These are phyloP conservation scores for Kingdonia uniflora DNA, from an alignment of 164 flowering plant species.

Conservation along the genomic window DNA sequence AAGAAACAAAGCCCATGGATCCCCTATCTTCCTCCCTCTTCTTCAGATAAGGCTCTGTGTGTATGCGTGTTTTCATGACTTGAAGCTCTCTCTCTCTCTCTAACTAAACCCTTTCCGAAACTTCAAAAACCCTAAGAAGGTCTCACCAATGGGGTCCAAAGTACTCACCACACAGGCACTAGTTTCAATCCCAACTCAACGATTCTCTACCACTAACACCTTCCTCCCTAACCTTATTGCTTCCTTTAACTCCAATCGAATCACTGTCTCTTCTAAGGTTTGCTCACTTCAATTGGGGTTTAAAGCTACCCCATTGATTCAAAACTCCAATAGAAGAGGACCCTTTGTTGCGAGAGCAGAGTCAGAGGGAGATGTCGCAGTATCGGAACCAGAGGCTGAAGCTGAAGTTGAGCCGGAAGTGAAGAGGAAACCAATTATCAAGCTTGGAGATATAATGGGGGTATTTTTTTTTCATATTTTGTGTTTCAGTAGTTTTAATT, in stretches of 20 bases:
- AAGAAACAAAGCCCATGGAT: too few species aligned
- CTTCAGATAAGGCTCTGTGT: too few species aligned
- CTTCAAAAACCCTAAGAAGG: too few species aligned
- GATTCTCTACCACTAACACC: conserved; percentile 10
- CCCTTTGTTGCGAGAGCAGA: conserved; percentile 45
- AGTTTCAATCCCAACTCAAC: conserved; percentile 23
- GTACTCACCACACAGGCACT: conserved; percentile 29
- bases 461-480: conserved; percentile 20
- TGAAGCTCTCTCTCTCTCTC: too few species aligned
- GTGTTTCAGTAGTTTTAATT: neutral
- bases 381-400: conserved; percentile 6
- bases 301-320: neutral
- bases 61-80: too few species aligned
- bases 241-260: conserved; percentile 11
- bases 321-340: neutral
- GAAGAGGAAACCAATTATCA: conserved; percentile 44
- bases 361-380: conserved; percentile 14
- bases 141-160: too few species aligned
- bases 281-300: conserved; percentile 12
- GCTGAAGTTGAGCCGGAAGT: conserved; percentile 19
- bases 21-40: too few species aligned
- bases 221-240: conserved; percentile 15
- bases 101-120: too few species aligned
- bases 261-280: conserved; percentile 18
- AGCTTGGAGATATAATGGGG: conserved; percentile 93